Evolutionary conservation across 768 basidiomycete genomes (phyloP).

Genomic region (Austroboletus festivus): DNA sequence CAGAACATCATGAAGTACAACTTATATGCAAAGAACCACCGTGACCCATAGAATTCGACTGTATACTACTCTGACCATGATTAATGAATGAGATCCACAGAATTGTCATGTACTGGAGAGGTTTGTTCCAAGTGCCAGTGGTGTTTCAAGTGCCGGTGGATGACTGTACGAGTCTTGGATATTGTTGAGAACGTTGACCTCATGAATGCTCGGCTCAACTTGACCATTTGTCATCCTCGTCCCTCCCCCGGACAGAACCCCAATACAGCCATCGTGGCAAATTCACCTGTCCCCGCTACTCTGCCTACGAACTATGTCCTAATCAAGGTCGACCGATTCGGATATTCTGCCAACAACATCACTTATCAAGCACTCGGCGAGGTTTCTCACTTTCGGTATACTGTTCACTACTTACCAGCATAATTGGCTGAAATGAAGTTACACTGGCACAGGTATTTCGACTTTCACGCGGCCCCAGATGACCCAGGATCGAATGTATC

Average conservation of each 20-base stretch:
- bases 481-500: conserved; percentile 32
- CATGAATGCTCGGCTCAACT: conserved; percentile 22
- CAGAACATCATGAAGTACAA: no score
- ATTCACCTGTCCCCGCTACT: conserved; percentile 16
- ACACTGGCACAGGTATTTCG: conserved; percentile 57
- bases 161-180: no score
- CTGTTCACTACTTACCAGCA: background rate
- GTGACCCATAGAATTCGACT: no score
- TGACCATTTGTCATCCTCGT: conserved; percentile 41
- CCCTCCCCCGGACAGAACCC: conserved; percentile 33
- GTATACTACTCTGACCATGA: no score
- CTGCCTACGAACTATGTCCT: conserved; percentile 47
- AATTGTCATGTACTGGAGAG: no score
- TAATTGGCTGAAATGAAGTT: background rate
- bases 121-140: no score
- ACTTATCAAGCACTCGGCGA: conserved; percentile 62
- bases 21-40: no score
- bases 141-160: no score
- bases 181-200: no score
- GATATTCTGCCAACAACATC: conserved; percentile 69
- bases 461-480: conserved; percentile 55
- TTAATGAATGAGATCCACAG: no score
- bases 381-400: conserved; percentile 38
- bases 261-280: conserved; percentile 28
- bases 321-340: conserved; percentile 61